Evolutionary conservation across 345 rosid genomes (phyloP), one percentile per base, ranked within the genome.

Genomic region (Rhodamnia rubescens): DNA sequence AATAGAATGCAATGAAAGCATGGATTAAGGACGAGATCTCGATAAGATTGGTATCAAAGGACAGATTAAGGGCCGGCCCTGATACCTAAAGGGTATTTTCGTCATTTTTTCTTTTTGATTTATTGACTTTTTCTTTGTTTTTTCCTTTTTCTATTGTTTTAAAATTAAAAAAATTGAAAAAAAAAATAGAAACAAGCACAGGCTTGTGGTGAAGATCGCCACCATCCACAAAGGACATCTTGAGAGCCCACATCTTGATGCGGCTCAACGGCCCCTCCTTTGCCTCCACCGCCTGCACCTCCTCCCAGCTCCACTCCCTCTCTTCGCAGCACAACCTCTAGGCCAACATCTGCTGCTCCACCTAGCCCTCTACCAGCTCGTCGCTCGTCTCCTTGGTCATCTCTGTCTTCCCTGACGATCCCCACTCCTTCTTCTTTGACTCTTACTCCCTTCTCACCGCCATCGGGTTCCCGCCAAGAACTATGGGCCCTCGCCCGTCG

Each of bases 391-490:
- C 74, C 53, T 64, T 64, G 21, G 82, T 90, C 49, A 92, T 92
- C 86, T 89, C 93, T 83, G 3, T 88, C 11, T 89, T 93, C 89
- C 88, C 91, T 27, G 20, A 82, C 57, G 96, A 91, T 44, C 89
- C 92, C 56, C 94, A 93, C 86, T 93, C 93, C 13, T 95, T 96
- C 88, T 96, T 93, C 94, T 92, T 98, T 54, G 87, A 91, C 82
- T 92, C 93, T 9, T 94, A 90, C 87, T 85, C 92, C 61, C 86
- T 9, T 81, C 78, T 90, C 83, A 24, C 51, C 74, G 2, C 54
- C 54, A 5, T 40, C 53, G 7, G 21, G 1, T 5, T 22, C 69
- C 27, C 8, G 32, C 47, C 81, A 18, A 1, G 36, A 8, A 27
- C 54, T 18, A 51, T 57, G 69, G 44, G 29, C n/a, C 74, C 16